These are phyloP conservation scores for Colletotrichum sp. DNA, from an alignment of 2,329 filamentous ascomycete species.

Conservation along the genomic window DNA sequence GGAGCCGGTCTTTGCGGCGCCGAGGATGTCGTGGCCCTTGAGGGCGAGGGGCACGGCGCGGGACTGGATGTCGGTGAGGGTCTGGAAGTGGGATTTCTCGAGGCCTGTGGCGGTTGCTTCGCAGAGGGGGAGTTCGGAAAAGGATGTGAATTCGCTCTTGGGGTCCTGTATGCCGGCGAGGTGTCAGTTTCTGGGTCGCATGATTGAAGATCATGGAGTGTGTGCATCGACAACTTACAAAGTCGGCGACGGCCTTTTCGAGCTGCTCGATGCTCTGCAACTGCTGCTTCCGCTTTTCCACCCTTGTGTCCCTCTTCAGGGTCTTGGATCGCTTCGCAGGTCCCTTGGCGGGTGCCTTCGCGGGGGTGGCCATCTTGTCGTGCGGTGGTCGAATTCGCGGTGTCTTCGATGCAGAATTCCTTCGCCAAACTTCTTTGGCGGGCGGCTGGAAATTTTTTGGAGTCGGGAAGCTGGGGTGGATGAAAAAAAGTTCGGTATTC, in stretches of 20 bases:
- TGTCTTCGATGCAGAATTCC: background rate
- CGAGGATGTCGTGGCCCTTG: slow-evolving; percentile 86
- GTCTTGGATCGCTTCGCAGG: slow-evolving; percentile 31
- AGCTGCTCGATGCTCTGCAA: slow-evolving; percentile 44
- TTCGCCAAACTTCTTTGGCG: background rate
- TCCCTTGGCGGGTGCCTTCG: slow-evolving; percentile 21
- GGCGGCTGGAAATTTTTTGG: slow-evolving; percentile 18
- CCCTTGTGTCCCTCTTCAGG: slow-evolving; percentile 34
- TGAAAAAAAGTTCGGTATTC: slow-evolving; percentile 18
- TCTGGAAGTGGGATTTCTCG: slow-evolving; percentile 85
- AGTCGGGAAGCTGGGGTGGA: background rate
- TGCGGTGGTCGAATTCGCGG: background rate
- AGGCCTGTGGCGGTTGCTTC: slow-evolving; percentile 80
- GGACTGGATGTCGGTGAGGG: slow-evolving; percentile 88
- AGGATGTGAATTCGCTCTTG: slow-evolving; percentile 68
- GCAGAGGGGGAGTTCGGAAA: slow-evolving; percentile 86
- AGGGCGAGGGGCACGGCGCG: slow-evolving; percentile 88
- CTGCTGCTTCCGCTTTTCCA: slow-evolving; percentile 40
- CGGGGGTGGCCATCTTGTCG: slow-evolving; percentile 16
- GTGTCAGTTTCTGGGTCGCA: background rate
- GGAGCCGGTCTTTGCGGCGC: slow-evolving; percentile 93
- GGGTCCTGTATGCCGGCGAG: slow-evolving; percentile 57
- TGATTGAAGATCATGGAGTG: background rate
- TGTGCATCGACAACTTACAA: slow-evolving; percentile 34
- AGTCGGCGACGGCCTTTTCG: slow-evolving; percentile 42